These are phyloP conservation scores for Skeletonema grethae DNA, from an alignment of 108 stramenopile genomes.

Conservation along the genomic window DNA sequence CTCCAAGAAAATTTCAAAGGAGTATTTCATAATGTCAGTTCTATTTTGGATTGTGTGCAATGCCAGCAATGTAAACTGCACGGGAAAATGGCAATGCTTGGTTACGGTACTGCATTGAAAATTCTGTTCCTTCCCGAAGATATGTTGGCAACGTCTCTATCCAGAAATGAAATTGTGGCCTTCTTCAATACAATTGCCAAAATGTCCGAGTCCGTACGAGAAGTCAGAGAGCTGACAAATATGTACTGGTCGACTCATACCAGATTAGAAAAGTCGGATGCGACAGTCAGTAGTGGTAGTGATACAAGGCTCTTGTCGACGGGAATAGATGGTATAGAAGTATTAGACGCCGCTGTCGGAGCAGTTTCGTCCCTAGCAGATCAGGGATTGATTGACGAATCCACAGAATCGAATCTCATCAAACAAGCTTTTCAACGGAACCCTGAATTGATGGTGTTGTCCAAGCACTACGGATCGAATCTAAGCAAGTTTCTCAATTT, in stretches of 20 bases:
- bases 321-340: constrained; percentile 35
- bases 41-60: constrained; percentile 94
- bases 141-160: constrained; percentile 47
- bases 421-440: constrained; percentile 66
- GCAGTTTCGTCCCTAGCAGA: constrained; percentile 62
- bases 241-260: constrained; percentile 69
- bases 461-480: constrained; percentile 75
- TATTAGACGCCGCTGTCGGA: constrained; percentile 75
- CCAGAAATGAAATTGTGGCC: constrained; percentile 90
- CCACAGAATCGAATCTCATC: constrained; percentile 69
- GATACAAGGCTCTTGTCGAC: constrained; percentile 3
- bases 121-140: constrained; percentile 80
- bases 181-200: constrained; percentile 87
- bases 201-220: constrained; percentile 74
- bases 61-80: constrained; percentile 96
- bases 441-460: constrained; percentile 73
- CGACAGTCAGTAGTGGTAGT: neutral
- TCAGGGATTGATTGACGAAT: constrained; percentile 58
- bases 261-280: constrained; percentile 50
- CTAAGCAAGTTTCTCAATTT: constrained; percentile 61
- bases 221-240: constrained; percentile 77
- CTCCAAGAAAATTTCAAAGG: constrained; percentile 90
- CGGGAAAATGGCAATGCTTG: constrained; percentile 93
- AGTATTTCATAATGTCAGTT: constrained; percentile 90
- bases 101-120: constrained; percentile 92